Evolutionary conservation across 2,329 filamentous ascomycete species (phyloP).

Genomic region (Sphaerulina musiva): DNA sequence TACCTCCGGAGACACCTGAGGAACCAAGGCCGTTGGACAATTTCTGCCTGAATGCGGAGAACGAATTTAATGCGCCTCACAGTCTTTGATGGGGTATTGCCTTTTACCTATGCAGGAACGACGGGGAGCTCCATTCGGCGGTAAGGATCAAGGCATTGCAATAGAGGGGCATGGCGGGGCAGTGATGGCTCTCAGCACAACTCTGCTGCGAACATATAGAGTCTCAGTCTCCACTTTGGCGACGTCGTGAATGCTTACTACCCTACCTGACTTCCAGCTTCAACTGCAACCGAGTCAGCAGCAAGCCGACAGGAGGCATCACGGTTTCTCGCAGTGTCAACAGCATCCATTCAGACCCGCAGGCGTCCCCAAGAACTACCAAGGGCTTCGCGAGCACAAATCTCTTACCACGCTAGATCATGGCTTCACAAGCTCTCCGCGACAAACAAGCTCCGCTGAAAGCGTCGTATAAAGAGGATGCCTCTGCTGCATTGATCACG

Average conservation of each 20-base stretch:
- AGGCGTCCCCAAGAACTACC: background rate
- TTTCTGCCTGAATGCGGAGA: background rate
- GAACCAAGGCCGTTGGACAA: background rate
- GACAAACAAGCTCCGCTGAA: conserved; percentile 46
- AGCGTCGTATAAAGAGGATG: conserved; percentile 40
- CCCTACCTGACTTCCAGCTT: no score
- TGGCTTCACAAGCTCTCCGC: conserved; percentile 35
- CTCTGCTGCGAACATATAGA: no score
- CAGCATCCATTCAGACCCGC: no score
- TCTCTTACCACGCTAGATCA: conserved; percentile 4
- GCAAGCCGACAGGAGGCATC: no score
- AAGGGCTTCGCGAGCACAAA: background rate
- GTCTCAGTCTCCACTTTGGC: no score
- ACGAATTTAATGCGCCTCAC: background rate
- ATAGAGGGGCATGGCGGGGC: conserved; percentile 11
- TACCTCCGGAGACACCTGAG: background rate
- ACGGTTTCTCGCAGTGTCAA: no score
- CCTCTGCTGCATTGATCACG: conserved; percentile 42
- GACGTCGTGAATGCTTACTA: no score
- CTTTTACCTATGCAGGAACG: conserved; percentile 3
- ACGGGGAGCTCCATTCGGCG: conserved; percentile 5
- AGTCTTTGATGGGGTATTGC: conserved; percentile 2
- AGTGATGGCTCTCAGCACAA: background rate
- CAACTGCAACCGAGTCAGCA: no score
- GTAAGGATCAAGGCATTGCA: conserved; percentile 5